These are phyloP conservation scores for Lodderomyces jiufengensis DNA, from an alignment of 1,139 yeast genomes.

Conservation along the genomic window DNA sequence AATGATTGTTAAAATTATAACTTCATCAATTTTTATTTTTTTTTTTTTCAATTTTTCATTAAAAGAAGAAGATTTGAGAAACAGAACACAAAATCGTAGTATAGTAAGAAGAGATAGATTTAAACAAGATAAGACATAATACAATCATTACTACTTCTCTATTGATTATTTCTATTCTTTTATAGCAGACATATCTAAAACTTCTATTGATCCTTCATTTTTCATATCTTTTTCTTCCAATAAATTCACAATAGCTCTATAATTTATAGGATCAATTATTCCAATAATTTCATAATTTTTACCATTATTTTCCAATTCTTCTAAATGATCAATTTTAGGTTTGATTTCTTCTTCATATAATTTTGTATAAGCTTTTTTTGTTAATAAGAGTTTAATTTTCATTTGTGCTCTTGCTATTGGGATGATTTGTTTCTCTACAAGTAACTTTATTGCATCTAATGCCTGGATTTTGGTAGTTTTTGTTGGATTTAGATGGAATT, in stretches of 20 bases:
- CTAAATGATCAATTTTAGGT: slow-evolving; percentile 51
- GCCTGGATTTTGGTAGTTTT: slow-evolving; percentile 88
- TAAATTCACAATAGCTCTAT: slow-evolving; percentile 52
- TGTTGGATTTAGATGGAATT: slow-evolving; percentile 75
- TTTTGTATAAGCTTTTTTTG: slow-evolving; percentile 49
- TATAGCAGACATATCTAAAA: slow-evolving; percentile 85
- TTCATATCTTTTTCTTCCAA: slow-evolving; percentile 47
- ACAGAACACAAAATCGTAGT: background rate
- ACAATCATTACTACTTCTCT: background rate
- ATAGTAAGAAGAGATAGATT: background rate
- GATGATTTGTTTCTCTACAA: slow-evolving; percentile 74
- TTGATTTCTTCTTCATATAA: slow-evolving; percentile 45
- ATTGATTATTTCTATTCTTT: slow-evolving; percentile 47
- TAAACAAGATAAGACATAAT: background rate
- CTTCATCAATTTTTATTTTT: slow-evolving; percentile 4
- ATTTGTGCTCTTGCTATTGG: slow-evolving; percentile 95
- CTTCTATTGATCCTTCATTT: slow-evolving; percentile 71
- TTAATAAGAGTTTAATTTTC: slow-evolving; percentile 66
- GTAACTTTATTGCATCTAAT: slow-evolving; percentile 78
- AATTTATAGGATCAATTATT: slow-evolving; percentile 84
- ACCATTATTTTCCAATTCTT: slow-evolving; percentile 45
- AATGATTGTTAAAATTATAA: background rate
- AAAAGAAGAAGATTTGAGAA: background rate
- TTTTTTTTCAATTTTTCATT: slow-evolving; percentile 11
- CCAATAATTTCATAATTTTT: slow-evolving; percentile 61